Base-by-base conservation (phyloP, 1,284 basidiomycete species). In the Bondarzewia mesenterica region DNA sequence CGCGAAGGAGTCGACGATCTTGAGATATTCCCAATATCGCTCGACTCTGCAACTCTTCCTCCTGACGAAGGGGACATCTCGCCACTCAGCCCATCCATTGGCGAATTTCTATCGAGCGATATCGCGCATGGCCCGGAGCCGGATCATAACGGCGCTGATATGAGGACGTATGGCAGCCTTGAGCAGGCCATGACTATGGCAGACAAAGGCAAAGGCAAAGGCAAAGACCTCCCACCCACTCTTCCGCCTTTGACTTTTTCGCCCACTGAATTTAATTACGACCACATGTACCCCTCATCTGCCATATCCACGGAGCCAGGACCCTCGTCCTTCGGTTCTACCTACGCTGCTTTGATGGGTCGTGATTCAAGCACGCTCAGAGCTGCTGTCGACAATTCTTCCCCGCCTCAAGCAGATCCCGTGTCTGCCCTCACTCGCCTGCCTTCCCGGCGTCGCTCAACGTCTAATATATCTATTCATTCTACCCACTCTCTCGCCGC, bases 181-280 rank as follows among this genome's bases (percentile, higher is more conserved):
- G 29, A 32, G 29, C 38, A 12, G 14, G n/a, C 21, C 38, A 20
- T 22, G 15, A 40, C 38, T 50, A 52, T 21, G 14, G 23, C 14
- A 16, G 41, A 14, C 41, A 22, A 20, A 40, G 59, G 55, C 37
- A 68, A 68, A 53, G 83, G 80, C 52, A 86, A 85, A 61, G 74
- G 64, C 50, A 77, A 64, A 58, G 83, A 83, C 53, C 61, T 63
- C 26, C 74, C 80, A 37, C 80, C 82, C 50, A 70, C 70, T 56
- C 70, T 85, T 50, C 80, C 83, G 49, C 81, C 83, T 52, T 66
- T 86, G 52, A 68, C 71, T 27, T 79, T 87, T 58, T 69, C 74
- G 42, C 69, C 75, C 35, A 67, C 80, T 29, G 67, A 69, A 44
- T 69, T 83, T 52, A 67, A 66, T 39, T 75, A 70, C 54, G 63